Conservation (phyloP, 495 filamentous ascomycete species). For the Immersiella caudata region DNA sequence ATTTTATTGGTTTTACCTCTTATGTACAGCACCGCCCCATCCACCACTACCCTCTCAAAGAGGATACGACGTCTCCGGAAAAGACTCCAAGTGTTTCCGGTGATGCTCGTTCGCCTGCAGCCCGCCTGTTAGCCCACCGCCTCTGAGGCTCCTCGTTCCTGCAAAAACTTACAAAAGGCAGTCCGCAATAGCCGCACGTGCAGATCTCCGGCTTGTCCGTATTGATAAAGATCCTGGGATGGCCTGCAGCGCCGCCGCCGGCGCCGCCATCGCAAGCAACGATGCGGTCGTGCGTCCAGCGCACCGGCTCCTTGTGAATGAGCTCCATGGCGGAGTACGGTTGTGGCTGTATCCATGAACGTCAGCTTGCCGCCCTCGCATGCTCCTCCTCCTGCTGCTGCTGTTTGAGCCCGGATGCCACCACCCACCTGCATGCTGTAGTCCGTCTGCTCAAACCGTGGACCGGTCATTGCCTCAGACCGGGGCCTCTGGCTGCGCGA, state of each 20-base stretch:
- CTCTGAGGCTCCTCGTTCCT: neutral
- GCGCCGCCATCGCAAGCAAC: conserved; percentile 94
- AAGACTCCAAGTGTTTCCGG: conserved; percentile 75
- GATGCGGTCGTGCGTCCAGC: conserved; percentile 79
- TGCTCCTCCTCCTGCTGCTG: neutral
- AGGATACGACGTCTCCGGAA: conserved; percentile 79
- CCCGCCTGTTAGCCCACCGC: neutral
- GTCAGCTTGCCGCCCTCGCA: neutral
- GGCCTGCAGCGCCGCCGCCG: conserved; percentile 87
- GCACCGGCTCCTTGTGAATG: conserved; percentile 93
- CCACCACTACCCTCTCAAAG: conserved; percentile 24
- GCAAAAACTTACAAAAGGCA: conserved; percentile 77
- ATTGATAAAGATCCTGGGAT: conserved; percentile 96
- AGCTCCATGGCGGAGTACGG: conserved; percentile 89
- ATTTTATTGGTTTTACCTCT: conserved; percentile 9
- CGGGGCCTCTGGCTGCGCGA: conserved; percentile 80
- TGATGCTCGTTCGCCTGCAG: conserved; percentile 83
- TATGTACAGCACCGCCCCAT: conserved; percentile 29
- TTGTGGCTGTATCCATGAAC: conserved; percentile 64
- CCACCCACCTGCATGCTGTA: conserved; percentile 80
- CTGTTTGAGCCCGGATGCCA: neutral
- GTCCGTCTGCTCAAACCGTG: conserved; percentile 94
- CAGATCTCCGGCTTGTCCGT: conserved; percentile 94
- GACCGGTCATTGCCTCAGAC: conserved; percentile 81
- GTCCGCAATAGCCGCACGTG: conserved; percentile 89